These are phyloP conservation scores for Clonostachys chloroleuca DNA, from an alignment of 2,329 filamentous ascomycete genomes.

Conservation along the genomic window DNA sequence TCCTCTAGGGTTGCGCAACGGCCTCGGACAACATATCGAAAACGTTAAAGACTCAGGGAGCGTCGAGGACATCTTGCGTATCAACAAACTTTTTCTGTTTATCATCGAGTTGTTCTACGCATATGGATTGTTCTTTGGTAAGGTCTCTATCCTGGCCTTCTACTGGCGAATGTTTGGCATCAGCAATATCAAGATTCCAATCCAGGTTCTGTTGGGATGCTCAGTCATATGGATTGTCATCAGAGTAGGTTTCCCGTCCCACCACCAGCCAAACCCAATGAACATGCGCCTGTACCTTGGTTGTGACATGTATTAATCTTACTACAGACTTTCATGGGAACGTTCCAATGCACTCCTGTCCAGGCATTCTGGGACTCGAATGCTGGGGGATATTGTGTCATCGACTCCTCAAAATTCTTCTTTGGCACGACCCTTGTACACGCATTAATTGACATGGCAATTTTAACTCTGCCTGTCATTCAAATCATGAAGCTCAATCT, in stretches of 20 bases:
- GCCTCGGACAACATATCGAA: too few relatives aligned
- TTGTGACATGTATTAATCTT: too few relatives aligned
- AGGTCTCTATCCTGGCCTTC: not conserved
- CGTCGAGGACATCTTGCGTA: too few relatives aligned
- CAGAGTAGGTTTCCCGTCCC: too few relatives aligned
- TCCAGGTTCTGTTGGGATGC: not conserved
- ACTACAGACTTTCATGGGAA: not conserved
- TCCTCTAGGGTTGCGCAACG: too few relatives aligned
- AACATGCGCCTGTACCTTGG: too few relatives aligned
- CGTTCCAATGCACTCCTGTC: conserved; percentile 18
- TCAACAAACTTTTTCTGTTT: too few relatives aligned
- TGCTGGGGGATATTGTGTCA: conserved; percentile 12
- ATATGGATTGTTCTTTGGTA: not conserved
- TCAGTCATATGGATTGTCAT: not conserved
- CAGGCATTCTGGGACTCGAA: conserved; percentile 15
- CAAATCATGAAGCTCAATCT: conserved; percentile 14
- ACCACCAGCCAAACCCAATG: too few relatives aligned
- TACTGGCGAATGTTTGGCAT: not conserved
- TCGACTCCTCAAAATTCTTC: conserved; percentile 15
- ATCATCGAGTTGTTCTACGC: too few relatives aligned
- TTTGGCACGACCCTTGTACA: conserved; percentile 14
- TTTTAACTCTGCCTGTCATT: conserved; percentile 13
- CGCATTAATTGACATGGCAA: conserved; percentile 13
- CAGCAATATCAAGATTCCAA: not conserved
- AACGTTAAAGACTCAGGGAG: too few relatives aligned